phyloP scores from a whole-genome alignment of 345 rosid genomes.

The Pistacia integerrima region DNA sequence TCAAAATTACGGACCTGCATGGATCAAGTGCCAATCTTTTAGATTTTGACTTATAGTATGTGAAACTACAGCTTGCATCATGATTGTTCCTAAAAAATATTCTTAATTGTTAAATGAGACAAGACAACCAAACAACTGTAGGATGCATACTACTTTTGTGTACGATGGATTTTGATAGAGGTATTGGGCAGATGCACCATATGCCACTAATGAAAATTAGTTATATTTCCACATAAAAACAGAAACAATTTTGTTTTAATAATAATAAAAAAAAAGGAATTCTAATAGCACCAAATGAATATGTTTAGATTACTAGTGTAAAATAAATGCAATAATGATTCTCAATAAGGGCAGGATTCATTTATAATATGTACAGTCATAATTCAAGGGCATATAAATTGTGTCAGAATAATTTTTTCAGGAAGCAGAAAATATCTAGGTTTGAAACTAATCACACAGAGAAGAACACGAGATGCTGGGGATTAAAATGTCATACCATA shows the following conservation, averaged over 20 bases:
- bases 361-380: not conserved
- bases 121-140: too few relatives aligned
- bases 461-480: not conserved
- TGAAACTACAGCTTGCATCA: not conserved
- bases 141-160: too few relatives aligned
- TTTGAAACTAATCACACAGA: slow-evolving; percentile 18
- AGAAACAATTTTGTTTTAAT: not conserved
- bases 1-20: slow-evolving; percentile 84
- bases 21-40: slow-evolving; percentile 7
- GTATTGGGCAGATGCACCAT: not conserved
- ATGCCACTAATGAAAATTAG: not conserved
- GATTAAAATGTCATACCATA: slow-evolving; percentile 50
- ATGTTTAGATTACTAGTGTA: not conserved
- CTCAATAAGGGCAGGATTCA: not conserved
- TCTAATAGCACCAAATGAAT: not conserved
- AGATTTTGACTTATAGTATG: slow-evolving; percentile 13
- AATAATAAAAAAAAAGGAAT: not conserved
- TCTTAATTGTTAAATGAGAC: too few relatives aligned
- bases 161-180: too few relatives aligned
- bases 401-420: not conserved
- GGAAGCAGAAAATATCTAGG: not conserved
- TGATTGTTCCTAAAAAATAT: not conserved
- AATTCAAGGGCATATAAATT: not conserved
- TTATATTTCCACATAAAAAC: not conserved
- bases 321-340: not conserved